These are phyloP conservation scores for Penicillium longicatenatum DNA, from an alignment of 495 filamentous ascomycete species.

Conservation along the genomic window DNA sequence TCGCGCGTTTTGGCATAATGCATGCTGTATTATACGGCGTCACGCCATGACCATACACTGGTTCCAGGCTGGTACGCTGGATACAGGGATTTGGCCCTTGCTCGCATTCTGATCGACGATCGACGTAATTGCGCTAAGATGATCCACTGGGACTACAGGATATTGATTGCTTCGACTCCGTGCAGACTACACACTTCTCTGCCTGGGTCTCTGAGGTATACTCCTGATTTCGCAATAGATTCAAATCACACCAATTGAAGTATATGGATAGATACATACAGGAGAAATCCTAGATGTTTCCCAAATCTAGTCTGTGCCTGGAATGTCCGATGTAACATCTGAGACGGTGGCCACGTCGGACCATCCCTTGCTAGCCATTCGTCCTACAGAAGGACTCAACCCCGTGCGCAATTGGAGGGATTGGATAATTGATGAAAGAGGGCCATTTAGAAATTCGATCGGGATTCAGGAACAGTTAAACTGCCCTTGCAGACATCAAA, in stretches of 20 bases:
- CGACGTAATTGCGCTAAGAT: background rate
- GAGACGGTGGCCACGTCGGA: constrained; percentile 20
- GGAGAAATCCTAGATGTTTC: too few species aligned
- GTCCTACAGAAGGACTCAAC: background rate
- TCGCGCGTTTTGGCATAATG: constrained; percentile 32
- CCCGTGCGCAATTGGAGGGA: constrained; percentile 1
- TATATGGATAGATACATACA: too few species aligned
- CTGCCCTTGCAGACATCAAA: constrained; percentile 13
- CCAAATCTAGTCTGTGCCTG: background rate
- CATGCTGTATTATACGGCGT: constrained; percentile 14
- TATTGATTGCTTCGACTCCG: too few species aligned
- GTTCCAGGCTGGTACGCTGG: background rate
- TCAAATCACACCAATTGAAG: too few species aligned
- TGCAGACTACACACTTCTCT: too few species aligned
- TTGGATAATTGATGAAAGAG: constrained; percentile 9
- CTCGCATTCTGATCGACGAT: constrained; percentile 6
- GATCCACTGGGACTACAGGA: background rate
- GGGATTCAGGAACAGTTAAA: background rate
- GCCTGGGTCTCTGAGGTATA: too few species aligned
- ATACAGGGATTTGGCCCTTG: constrained; percentile 4
- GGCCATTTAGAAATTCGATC: constrained; percentile 1
- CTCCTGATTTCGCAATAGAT: too few species aligned
- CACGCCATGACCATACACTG: background rate
- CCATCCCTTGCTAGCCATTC: constrained; percentile 20
- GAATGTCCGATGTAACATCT: constrained; percentile 26